Base-by-base conservation (phyloP, 345 rosid species). In the Salix exigua region DNA sequence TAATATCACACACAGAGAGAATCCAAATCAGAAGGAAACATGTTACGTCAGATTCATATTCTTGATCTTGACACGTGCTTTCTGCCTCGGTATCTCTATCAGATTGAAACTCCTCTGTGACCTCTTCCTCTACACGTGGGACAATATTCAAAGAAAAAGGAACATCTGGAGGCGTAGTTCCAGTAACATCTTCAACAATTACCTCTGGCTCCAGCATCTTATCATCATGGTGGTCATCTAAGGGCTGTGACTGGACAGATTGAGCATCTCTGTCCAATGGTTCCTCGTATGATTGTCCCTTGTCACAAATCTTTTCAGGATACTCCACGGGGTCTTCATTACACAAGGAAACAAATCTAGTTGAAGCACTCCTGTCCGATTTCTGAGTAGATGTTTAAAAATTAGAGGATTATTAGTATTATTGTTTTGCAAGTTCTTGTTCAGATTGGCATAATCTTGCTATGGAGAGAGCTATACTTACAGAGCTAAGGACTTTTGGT, bases 131-230 rank as follows among this genome's bases (percentile, higher is more conserved):
- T 78, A 85, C 82, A 44, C 42, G 82, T 65, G 91, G 91, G 25
- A 83, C 77, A 68, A 83, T 75, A 38, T 82, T 72, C 37, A 86
- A 77, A 77, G 87, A 74, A 11, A 76, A 67, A 28, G 86, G 87
- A 61, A 78, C 81, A 78, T 77, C 85, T 2, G 83, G 71, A 42
- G 78, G 83, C n/a, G 71, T 78, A 55, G 82, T 81, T 71, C 88
- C 81, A 19, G 90, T 91, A 63, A 88, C 97, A 85, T 94, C 98
- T 85, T 91, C 92, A 50, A 91, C 88, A 64, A 82, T 70, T 70
- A 91, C 61, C 66, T 28, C 31, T 65, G 86, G 38, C 58, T 76
- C 75, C 37, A 72, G 72, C 77, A 66, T 58, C 55, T 77, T 79
- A 74, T 66, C 50, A 21, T 53, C 75, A 42, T 80, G 72, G 66